These are phyloP conservation scores for Flaveria linearis DNA, from an alignment of 129 eudicot genomes.

Conservation along the genomic window DNA sequence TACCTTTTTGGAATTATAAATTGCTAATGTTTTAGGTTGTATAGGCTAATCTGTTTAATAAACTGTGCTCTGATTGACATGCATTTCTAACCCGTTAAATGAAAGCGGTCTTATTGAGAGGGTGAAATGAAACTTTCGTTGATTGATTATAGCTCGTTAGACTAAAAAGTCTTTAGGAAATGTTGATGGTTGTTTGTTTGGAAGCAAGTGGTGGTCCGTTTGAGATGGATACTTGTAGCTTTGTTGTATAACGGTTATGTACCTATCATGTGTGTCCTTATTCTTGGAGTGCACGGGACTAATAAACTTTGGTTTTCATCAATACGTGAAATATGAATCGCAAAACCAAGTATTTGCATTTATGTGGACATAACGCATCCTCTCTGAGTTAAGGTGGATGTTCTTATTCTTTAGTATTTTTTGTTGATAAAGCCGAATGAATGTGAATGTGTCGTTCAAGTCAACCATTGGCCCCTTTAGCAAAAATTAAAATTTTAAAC, in stretches of 20 bases:
- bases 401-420: no score
- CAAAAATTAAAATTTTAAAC: no score
- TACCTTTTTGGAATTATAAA: not conserved
- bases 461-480: no score
- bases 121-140: not conserved
- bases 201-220: slow-evolving; percentile 30
- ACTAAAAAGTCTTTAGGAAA: slow-evolving; percentile 3
- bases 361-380: no score
- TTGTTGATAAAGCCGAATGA: no score
- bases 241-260: slow-evolving; percentile 22
- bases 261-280: slow-evolving; percentile 23
- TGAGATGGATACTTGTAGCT: slow-evolving; percentile 19
- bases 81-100: not conserved
- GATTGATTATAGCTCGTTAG: not conserved
- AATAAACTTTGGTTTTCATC: not conserved
- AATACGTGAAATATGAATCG: no score
- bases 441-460: no score
- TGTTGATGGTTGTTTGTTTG: slow-evolving; percentile 35
- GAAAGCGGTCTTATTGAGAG: not conserved
- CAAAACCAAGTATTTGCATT: no score
- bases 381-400: no score
- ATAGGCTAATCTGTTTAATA: no score
- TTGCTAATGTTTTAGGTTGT: not conserved
- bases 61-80: not conserved
- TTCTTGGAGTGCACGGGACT: not conserved